These are phyloP conservation scores for Cytidiella melzeri DNA, from an alignment of 768 basidiomycete genomes.

Conservation along the genomic window DNA sequence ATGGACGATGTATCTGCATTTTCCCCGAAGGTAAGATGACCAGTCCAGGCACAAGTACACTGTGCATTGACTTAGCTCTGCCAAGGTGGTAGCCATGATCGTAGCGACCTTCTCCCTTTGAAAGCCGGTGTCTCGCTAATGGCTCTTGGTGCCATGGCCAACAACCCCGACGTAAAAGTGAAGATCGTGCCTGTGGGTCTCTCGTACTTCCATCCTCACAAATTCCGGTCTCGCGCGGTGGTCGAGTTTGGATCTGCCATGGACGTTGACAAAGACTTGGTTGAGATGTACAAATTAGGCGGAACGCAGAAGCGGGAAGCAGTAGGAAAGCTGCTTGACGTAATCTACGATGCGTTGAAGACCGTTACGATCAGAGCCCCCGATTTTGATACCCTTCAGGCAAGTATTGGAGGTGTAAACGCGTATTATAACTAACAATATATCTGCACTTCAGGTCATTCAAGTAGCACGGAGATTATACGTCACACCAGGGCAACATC, in stretches of 20 bases:
- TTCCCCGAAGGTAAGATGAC: slow-evolving; percentile 91
- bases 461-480: slow-evolving; percentile 93
- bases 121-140: slow-evolving; percentile 97
- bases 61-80: too few relatives aligned
- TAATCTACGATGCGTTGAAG: slow-evolving; percentile 87
- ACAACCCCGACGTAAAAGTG: slow-evolving; percentile 74
- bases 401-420: slow-evolving; percentile 37
- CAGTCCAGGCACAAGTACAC: too few relatives aligned
- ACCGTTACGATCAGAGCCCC: slow-evolving; percentile 92
- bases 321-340: slow-evolving; percentile 76
- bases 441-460: slow-evolving; percentile 54
- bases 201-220: slow-evolving; percentile 62
- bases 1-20: slow-evolving; percentile 90
- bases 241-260: slow-evolving; percentile 91
- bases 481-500: slow-evolving; percentile 89
- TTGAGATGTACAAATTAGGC: slow-evolving; percentile 85
- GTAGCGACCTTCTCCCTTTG: slow-evolving; percentile 87
- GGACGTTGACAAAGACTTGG: slow-evolving; percentile 77
- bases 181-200: slow-evolving; percentile 82
- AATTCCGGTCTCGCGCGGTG: slow-evolving; percentile 91
- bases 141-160: slow-evolving; percentile 95
- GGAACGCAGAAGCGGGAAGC: slow-evolving; percentile 82
- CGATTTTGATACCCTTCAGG: slow-evolving; percentile 96
- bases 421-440: background rate
- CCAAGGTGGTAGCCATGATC: slow-evolving; percentile 97